Percentiles rank a stretch among this genome's conserved stretches.
Evolutionary conservation across 2,329 filamentous ascomycete genomes (phyloP).

Genomic region (Ceratocystis alfenasii): DNA sequence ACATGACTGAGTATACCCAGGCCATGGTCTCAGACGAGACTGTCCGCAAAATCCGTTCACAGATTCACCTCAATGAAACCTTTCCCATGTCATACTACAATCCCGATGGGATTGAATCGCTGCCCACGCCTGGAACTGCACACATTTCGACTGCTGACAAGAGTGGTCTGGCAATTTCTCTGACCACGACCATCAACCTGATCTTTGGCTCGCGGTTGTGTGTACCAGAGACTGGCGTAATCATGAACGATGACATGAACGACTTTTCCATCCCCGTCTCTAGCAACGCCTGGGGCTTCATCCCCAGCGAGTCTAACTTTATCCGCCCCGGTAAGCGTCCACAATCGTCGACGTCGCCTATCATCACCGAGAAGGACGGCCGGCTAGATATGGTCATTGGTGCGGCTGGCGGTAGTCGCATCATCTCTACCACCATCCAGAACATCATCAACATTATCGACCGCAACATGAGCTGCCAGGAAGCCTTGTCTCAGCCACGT

Average conservation of each 20-base stretch:
- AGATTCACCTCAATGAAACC: slow-evolving; percentile 34
- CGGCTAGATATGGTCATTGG: slow-evolving; percentile 61
- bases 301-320: slow-evolving; percentile 68
- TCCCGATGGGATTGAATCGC: slow-evolving; percentile 35
- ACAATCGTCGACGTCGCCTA: slow-evolving; percentile 62
- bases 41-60: slow-evolving; percentile 41
- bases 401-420: slow-evolving; percentile 70
- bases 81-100: slow-evolving; percentile 35
- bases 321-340: slow-evolving; percentile 64
- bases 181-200: slow-evolving; percentile 73
- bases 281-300: slow-evolving; percentile 73
- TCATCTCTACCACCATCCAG: slow-evolving; percentile 74
- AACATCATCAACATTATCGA: slow-evolving; percentile 65
- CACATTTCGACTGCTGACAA: slow-evolving; percentile 57
- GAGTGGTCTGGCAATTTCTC: slow-evolving; percentile 58
- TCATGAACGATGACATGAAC: slow-evolving; percentile 60
- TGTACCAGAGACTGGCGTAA: slow-evolving; percentile 69
- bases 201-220: slow-evolving; percentile 66
- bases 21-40: slow-evolving; percentile 50
- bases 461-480: slow-evolving; percentile 43
- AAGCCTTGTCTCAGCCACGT: slow-evolving; percentile 56
- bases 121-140: slow-evolving; percentile 54
- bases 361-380: slow-evolving; percentile 62
- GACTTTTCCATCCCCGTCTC: slow-evolving; percentile 77
- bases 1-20: slow-evolving; percentile 50